Percentiles rank a stretch among this genome's conserved stretches.
These are phyloP conservation scores for Metschnikowia proteae DNA, from an alignment of 805 yeast genomes.

Conservation along the genomic window DNA sequence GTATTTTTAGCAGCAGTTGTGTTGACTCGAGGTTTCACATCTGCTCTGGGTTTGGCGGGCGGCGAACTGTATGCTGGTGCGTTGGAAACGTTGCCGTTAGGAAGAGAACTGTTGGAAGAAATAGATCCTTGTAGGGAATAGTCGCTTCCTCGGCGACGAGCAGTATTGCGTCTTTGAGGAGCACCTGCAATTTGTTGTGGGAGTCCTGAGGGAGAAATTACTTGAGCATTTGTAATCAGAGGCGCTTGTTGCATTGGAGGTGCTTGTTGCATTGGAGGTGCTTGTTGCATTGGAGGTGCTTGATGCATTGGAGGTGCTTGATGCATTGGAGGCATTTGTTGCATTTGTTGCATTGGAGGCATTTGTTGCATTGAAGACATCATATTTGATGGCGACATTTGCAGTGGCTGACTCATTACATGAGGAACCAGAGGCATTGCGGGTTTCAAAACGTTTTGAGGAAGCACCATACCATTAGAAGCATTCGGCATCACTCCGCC, in stretches of 20 bases:
- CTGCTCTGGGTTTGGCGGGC: neutral
- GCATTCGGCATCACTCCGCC: neutral
- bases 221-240: neutral
- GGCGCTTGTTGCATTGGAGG: neutral
- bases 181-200: neutral
- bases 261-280: neutral
- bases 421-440: neutral
- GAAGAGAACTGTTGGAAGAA: neutral
- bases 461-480: constrained; percentile 1
- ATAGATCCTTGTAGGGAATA: neutral
- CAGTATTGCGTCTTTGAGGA: neutral
- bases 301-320: neutral
- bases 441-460: constrained; percentile 1
- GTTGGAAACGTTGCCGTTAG: neutral
- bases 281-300: neutral
- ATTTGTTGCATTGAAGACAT: neutral
- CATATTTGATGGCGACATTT: neutral
- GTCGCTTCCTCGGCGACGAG: neutral
- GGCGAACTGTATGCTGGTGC: neutral
- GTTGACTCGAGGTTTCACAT: constrained; percentile 19
- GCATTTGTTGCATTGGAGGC: neutral
- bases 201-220: neutral
- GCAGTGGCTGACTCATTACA: neutral
- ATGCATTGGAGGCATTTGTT: neutral
- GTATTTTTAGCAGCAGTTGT: constrained; percentile 23